phyloP scores from a whole-genome alignment of 257 asterid genomes.

The Mentha longifolia region DNA sequence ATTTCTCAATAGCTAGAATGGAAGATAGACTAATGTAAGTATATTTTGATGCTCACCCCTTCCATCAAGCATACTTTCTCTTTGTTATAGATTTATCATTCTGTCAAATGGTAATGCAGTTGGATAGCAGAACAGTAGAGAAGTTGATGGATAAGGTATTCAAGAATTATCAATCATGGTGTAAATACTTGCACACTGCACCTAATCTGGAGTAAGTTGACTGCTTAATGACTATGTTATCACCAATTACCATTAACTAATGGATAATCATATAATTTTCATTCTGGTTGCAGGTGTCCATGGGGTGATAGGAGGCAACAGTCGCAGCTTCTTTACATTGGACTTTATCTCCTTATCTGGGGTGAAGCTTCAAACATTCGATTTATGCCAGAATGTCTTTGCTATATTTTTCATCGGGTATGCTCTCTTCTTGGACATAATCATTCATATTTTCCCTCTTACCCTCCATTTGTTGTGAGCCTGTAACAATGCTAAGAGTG shows the following conservation, averaged over 20 bases:
- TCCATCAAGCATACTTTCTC: slow-evolving; percentile 26
- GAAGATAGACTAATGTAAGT: slow-evolving; percentile 8
- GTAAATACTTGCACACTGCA: slow-evolving; percentile 71
- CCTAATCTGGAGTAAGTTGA: slow-evolving; percentile 75
- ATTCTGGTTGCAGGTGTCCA: slow-evolving; percentile 61
- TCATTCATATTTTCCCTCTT: neutral
- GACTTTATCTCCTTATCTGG: slow-evolving; percentile 97
- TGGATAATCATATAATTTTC: slow-evolving; percentile 17
- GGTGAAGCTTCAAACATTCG: slow-evolving; percentile 99
- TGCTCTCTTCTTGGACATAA: slow-evolving; percentile 33
- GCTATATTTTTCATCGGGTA: slow-evolving; percentile 96
- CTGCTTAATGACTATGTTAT: slow-evolving; percentile 28
- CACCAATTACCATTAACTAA: slow-evolving; percentile 16
- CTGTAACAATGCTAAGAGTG: too few species aligned
- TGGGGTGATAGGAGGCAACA: slow-evolving; percentile 67
- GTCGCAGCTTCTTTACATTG: slow-evolving; percentile 90
- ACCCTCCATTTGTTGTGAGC: too few species aligned
- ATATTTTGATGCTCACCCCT: slow-evolving; percentile 19
- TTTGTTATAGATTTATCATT: slow-evolving; percentile 18
- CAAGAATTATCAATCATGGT: slow-evolving; percentile 91
- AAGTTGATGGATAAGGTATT: slow-evolving; percentile 70
- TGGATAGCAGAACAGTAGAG: slow-evolving; percentile 64
- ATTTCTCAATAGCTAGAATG: slow-evolving; percentile 28
- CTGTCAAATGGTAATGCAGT: slow-evolving; percentile 52
- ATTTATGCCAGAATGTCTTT: slow-evolving; percentile 97